Evolutionary conservation across 2,329 filamentous ascomycete species (phyloP), one percentile per base, ranked within the genome.

Genomic region (Orbilia blumenaviensis): DNA sequence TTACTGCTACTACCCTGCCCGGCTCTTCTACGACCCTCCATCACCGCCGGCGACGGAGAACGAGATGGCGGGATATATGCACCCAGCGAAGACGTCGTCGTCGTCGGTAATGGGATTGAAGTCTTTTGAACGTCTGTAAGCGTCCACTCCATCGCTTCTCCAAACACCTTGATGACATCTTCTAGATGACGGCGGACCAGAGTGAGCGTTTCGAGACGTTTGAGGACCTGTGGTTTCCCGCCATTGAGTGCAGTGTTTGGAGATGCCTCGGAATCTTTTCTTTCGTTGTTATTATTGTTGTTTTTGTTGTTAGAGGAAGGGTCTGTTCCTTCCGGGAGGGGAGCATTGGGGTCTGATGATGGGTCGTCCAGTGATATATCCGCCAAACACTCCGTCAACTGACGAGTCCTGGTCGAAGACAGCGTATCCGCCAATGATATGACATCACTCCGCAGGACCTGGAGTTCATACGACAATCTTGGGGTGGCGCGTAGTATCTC

Each of bases 71-170:
- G 54, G 12, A 77, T 63, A 42, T 79, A 78, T 12, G 71, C 54
- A 5, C 60, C 72, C 29, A 75, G 56, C 8, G 78, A 75, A 5
- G 71, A 63, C 23, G 56, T 66, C 29, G 64, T 41, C 10, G 58
- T 64, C 8, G 67, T 72, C 9, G 67, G 44, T 16, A 76, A 25
- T 41, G 71, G 29, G 21, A 75, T 75, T 14, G 63, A 60, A 5
- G 46, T 75, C 72, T 56, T 78, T 66, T 60, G 78, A 52, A 32
- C 56, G 34, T 29, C 76, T 54, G 46, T 77, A 12, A 80, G 74
- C 29, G 92, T 91, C 87, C 96, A 98, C 80, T 96, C 91, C 92
- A 98, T 97, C 32, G 95, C 94, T 80, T 96, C 91, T 42, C 94
- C 94, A 82, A 99, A 99, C 0, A 90, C 91, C 82, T 92, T 91